phyloP scores from a whole-genome alignment of 2,329 filamentous ascomycete genomes.

The Colletotrichum tropicicola region DNA sequence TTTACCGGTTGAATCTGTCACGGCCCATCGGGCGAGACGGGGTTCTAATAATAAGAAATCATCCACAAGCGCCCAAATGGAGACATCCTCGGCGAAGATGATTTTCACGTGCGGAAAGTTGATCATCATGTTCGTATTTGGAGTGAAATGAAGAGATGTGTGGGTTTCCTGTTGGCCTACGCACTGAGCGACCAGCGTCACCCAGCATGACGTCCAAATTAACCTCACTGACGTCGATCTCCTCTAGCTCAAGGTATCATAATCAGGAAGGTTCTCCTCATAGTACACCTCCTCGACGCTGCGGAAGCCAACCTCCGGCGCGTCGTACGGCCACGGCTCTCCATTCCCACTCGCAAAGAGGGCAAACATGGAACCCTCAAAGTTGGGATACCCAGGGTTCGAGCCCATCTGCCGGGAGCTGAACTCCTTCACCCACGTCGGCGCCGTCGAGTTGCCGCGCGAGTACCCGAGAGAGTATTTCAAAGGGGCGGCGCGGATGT shows the following conservation, averaged over 20 bases:
- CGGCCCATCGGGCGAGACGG: too few species aligned
- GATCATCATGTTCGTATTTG: too few species aligned
- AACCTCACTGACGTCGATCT: background rate
- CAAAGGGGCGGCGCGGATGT: slow-evolving; percentile 34
- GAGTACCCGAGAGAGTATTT: slow-evolving; percentile 36
- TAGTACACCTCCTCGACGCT: slow-evolving; percentile 33
- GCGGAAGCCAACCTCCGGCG: slow-evolving; percentile 33
- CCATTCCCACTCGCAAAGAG: slow-evolving; percentile 34
- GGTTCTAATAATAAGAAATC: too few species aligned
- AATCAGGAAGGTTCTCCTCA: slow-evolving; percentile 29
- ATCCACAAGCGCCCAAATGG: too few species aligned
- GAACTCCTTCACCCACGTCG: slow-evolving; percentile 32
- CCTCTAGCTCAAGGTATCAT: slow-evolving; percentile 10
- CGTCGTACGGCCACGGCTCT: slow-evolving; percentile 34
- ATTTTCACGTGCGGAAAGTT: too few species aligned
- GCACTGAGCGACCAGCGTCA: background rate
- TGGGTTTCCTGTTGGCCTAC: too few species aligned
- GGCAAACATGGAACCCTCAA: slow-evolving; percentile 35
- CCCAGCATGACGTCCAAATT: background rate
- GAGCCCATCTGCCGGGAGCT: slow-evolving; percentile 18
- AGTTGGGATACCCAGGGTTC: slow-evolving; percentile 28
- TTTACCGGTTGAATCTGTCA: too few species aligned
- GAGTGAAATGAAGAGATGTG: too few species aligned
- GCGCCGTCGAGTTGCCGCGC: background rate
- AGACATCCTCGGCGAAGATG: too few species aligned